Base-by-base conservation (phyloP, 1,284 basidiomycete genomes). In the Ustilago vetiveriae region DNA sequence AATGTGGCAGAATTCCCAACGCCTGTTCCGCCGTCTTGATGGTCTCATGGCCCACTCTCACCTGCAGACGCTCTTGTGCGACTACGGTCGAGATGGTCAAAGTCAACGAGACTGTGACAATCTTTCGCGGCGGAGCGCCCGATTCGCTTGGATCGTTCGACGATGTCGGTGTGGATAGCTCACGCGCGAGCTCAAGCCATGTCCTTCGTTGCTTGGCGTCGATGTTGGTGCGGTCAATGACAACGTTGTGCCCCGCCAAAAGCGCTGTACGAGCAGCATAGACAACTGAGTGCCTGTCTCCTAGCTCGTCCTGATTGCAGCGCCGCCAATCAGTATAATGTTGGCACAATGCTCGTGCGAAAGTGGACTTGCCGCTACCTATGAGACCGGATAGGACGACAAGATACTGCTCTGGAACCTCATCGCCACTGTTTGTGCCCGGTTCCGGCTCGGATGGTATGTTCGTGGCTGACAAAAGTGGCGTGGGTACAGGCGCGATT, bases 191-290 rank as follows among this genome's bases (percentile, higher is more conserved):
- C 23, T 67, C 57, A 19, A 71, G 58, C 68, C 68, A 71, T 8
- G 63, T 66, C 6, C 68, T 40, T 1, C 68, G 49, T 21, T 71
- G 68, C 14, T 50, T 60, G 9, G 60, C 63, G 33, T 71, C 68
- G 40, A 71, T 66, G 63, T 71, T 71, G 42, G 68, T 71, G 16
- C 68, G 42, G 48, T 71, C 68, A 33, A 71, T 67, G 30, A 71
- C 37, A 16, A 71, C 68, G 40, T 71, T 40, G 29, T 55, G 37
- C 1, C 51, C 58, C 0, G 53, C 48, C 2, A 58, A 41, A 14
- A 71, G 51, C 13, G 58, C 58, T 9, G 37, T 47, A 1, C 55
- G 44, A 2, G 68, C 68, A 19, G 54, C 44, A 14, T 43, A 53
- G 36, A 55, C 42, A 13, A 71, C 68, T 1, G 68, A 57, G 19